phyloP scores from a whole-genome alignment of 2,329 filamentous ascomycete genomes.

The Ophiosphaerella narmari region DNA sequence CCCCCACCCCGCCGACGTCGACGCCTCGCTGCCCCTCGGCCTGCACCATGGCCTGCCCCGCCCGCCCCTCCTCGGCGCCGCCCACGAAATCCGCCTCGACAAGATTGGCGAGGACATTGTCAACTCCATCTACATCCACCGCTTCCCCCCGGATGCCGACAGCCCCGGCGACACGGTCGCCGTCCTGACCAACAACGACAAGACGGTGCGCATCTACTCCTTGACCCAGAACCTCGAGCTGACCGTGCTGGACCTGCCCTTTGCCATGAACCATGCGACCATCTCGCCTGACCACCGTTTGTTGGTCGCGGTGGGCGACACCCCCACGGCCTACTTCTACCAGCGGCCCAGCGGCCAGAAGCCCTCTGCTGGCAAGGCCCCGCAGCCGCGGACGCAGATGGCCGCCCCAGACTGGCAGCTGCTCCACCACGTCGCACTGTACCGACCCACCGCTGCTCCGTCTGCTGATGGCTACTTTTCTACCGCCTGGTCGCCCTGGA shows the following conservation, averaged over 20 bases:
- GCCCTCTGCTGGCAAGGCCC: conserved; percentile 27
- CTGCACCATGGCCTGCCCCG: conserved; percentile 40
- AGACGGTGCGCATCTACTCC: conserved; percentile 82
- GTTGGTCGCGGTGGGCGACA: conserved; percentile 84
- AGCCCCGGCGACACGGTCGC: conserved; percentile 67
- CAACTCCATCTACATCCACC: conserved; percentile 69
- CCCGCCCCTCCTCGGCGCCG: conserved; percentile 45
- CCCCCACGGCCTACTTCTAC: conserved; percentile 85
- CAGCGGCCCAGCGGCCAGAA: conserved; percentile 52
- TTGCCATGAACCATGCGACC: conserved; percentile 91
- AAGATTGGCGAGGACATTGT: conserved; percentile 67
- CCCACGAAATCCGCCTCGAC: conserved; percentile 55
- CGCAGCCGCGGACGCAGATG: conserved; percentile 24
- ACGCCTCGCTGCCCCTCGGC: conserved; percentile 62
- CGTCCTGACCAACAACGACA: conserved; percentile 87
- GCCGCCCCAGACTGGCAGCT: conserved; percentile 47
- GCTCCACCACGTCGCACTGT: conserved; percentile 48
- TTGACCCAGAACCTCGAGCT: conserved; percentile 70
- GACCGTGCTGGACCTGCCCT: conserved; percentile 73
- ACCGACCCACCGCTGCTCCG: conserved; percentile 42
- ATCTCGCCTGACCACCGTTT: conserved; percentile 86
- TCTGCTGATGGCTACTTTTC: conserved; percentile 69
- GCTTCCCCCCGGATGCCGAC: conserved; percentile 48
- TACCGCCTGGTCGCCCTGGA: conserved; percentile 74
- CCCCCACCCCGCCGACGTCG: conserved; percentile 56